Conservation (phyloP, 768 basidiomycete genomes). For the Lentinula raphanica region DNA sequence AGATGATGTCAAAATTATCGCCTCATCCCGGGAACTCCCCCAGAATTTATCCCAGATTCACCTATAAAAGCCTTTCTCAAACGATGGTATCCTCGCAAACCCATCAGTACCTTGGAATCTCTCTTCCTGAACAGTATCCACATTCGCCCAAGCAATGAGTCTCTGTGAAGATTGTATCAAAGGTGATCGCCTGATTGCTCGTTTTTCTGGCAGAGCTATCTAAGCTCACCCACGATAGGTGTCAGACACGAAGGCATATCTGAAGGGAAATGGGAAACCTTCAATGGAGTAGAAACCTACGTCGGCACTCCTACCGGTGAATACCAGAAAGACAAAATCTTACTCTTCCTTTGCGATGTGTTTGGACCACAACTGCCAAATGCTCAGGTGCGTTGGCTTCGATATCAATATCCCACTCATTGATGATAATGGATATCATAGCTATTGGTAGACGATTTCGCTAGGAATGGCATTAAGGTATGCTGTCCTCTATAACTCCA, state of each 20-base stretch:
- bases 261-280: slow-evolving; percentile 28
- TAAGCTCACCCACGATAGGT: not conserved
- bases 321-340: slow-evolving; percentile 31
- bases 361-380: slow-evolving; percentile 33
- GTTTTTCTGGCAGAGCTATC: not conserved
- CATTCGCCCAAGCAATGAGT: not conserved
- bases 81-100: not conserved
- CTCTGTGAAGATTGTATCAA: slow-evolving; percentile 7
- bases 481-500: not conserved
- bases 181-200: not conserved
- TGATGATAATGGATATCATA: not conserved
- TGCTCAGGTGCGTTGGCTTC: slow-evolving; percentile 12
- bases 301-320: slow-evolving; percentile 33
- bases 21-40: too few species aligned
- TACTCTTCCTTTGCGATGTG: slow-evolving; percentile 35
- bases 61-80: too few species aligned
- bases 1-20: too few species aligned
- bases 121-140: not conserved
- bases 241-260: slow-evolving; percentile 4
- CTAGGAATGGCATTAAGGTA: slow-evolving; percentile 12
- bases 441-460: slow-evolving; percentile 13
- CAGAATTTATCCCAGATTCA: too few species aligned
- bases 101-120: not conserved
- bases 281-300: slow-evolving; percentile 35
- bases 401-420: not conserved